Evolutionary conservation across 116 monocot species (phyloP).

Genomic region (Zostera marina): DNA sequence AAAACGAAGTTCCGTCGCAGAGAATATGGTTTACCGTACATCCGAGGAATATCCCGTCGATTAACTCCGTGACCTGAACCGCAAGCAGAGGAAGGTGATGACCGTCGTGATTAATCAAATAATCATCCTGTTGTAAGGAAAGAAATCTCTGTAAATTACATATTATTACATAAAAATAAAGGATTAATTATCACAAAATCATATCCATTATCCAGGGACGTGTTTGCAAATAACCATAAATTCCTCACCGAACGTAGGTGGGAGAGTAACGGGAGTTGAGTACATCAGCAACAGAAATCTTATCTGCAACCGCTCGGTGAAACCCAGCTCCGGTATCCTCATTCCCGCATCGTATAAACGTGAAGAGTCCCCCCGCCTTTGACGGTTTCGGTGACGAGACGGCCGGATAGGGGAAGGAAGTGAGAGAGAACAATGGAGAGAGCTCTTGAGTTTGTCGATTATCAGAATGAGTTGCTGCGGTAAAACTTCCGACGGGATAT

Average conservation of each 20-base stretch:
- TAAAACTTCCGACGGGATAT: slow-evolving; percentile 24
- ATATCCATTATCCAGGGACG: no score
- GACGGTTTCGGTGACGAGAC: slow-evolving; percentile 26
- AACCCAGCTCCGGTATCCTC: slow-evolving; percentile 27
- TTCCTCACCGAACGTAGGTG: slow-evolving; percentile 5
- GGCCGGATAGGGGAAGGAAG: slow-evolving; percentile 61
- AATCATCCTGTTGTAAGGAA: slow-evolving; percentile 32
- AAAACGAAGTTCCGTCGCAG: slow-evolving; percentile 77
- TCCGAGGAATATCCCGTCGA: slow-evolving; percentile 57
- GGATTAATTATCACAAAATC: no score
- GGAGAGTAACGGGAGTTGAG: not conserved
- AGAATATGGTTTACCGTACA: slow-evolving; percentile 52
- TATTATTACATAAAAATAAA: no score
- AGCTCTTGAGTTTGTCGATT: slow-evolving; percentile 28
- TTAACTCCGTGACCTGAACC: slow-evolving; percentile 54
- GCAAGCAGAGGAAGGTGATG: slow-evolving; percentile 20
- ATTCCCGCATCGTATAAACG: slow-evolving; percentile 48
- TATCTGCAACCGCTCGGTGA: slow-evolving; percentile 6
- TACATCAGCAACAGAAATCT: not conserved
- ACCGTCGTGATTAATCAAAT: slow-evolving; percentile 62
- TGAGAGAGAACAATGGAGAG: slow-evolving; percentile 29
- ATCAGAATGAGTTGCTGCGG: slow-evolving; percentile 9
- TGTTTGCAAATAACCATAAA: no score
- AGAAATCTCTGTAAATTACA: slow-evolving; percentile 28
- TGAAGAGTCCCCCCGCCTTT: slow-evolving; percentile 9